Evolutionary conservation across 1,139 yeast genomes (phyloP), one percentile per base, ranked within the genome.

Genomic region (Blastobotrys elegans): DNA sequence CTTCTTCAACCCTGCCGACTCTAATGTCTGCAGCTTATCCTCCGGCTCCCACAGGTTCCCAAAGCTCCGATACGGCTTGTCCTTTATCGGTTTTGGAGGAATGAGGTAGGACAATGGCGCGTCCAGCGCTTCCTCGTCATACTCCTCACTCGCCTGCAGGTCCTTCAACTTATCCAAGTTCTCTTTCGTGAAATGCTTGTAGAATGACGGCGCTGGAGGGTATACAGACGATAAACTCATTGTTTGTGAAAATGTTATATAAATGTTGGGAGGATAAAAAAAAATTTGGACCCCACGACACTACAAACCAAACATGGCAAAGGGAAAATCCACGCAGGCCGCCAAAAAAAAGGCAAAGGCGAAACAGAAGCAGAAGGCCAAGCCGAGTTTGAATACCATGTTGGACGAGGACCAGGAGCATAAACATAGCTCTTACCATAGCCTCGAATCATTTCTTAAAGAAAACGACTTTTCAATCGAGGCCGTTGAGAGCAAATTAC

Each of bases 191-290:
- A 84, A 87, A 59, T 73, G 76, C 63, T 79, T 77, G 59, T 78
- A 78, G 63, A 76, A 84, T 20, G 83, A 80, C 8, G 96, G 96
- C 2, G 96, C 96, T 1, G 92, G 90, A 1, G 96, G 96, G 56
- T 82, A 88, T 47, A 87, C 74, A 11, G 94, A 79, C 24, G 92
- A 62, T 26, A 71, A 60, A 22, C 67, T 68, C 64, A 63, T 64
- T 30, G 16, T 34, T 17, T 22, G 5, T 33, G 16, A 33, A 33
- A 33, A 30, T 13, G 33, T 30, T 30, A 14, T 14, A 14, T 30
- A 13, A 14, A 14, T n/a, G 33, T 13, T 30, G 33, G 33, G 33
- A 30, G 18, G 16, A 17, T 8, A 35, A 21, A 14, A 17, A 35
- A 24, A 36, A 27, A 16, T 26, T 26, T 20, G 17, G 26, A 8